A percentile compares a stretch with the other conserved stretches of the same genome.
Evolutionary conservation across 176 grass and related monocot species (phyloP).

Genomic region (Stipa capillata): DNA sequence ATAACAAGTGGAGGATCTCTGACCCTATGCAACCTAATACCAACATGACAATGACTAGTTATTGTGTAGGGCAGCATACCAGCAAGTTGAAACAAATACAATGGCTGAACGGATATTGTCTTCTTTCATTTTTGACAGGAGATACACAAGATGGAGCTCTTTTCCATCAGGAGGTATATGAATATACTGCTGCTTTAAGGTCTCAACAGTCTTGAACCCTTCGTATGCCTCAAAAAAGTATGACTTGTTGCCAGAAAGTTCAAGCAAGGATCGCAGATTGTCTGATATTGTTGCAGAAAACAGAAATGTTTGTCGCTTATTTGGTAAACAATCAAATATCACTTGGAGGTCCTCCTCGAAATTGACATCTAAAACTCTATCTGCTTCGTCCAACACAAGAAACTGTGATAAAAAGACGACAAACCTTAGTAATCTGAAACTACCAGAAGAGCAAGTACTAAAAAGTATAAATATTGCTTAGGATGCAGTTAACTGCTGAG

Average conservation of each 20-base stretch:
- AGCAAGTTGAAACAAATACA: constrained; percentile 78
- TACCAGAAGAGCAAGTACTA: neutral
- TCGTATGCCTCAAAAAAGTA: constrained; percentile 89
- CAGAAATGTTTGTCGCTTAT: constrained; percentile 75
- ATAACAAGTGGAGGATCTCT: neutral
- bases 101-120: constrained; percentile 60
- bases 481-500: neutral
- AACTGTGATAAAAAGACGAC: constrained; percentile 47
- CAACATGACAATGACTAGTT: neutral
- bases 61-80: constrained; percentile 35
- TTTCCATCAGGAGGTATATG: constrained; percentile 56
- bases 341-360: constrained; percentile 85
- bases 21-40: neutral
- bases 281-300: constrained; percentile 97
- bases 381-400: constrained; percentile 93
- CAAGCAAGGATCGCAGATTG: constrained; percentile 64
- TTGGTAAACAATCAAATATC: constrained; percentile 78
- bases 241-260: constrained; percentile 72
- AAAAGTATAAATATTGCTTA: neutral
- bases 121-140: constrained; percentile 65
- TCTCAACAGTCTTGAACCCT: constrained; percentile 88
- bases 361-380: constrained; percentile 81
- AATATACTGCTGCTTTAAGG: constrained; percentile 68
- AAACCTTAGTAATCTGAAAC: neutral
- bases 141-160: constrained; percentile 77